Evolutionary conservation across 495 filamentous ascomycete species (phyloP).

Genomic region (Staphylotrichum longicolle): DNA sequence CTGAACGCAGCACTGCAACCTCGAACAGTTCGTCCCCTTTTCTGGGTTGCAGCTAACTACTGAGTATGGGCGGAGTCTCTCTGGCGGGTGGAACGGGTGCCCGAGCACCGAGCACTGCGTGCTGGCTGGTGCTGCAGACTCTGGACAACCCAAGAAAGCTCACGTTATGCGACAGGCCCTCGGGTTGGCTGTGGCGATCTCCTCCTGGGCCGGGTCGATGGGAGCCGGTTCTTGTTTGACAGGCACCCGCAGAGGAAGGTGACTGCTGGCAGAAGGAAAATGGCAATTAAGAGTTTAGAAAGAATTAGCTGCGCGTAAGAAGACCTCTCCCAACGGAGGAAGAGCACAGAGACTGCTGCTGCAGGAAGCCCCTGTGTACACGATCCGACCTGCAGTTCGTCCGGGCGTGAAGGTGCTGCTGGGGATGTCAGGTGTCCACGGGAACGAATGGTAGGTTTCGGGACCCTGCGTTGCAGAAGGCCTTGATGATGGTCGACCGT

Average conservation of each 20-base stretch:
- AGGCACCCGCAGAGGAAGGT: background rate
- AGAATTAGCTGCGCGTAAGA: background rate
- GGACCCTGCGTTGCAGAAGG: background rate
- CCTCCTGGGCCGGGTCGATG: background rate
- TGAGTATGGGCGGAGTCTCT: background rate
- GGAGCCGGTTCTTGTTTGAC: background rate
- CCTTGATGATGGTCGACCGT: slow-evolving; percentile 8
- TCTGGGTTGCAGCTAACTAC: background rate
- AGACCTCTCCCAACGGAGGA: background rate
- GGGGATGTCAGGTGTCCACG: slow-evolving; percentile 12
- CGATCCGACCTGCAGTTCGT: slow-evolving; percentile 18
- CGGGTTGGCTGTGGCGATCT: background rate
- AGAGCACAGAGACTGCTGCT: slow-evolving; percentile 8
- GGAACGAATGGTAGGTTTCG: slow-evolving; percentile 5
- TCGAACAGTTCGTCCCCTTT: background rate
- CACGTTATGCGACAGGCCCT: background rate
- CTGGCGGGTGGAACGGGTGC: background rate
- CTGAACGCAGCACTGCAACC: slow-evolving; percentile 20
- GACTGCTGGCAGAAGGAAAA: background rate
- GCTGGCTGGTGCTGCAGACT: background rate
- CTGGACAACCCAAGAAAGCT: background rate
- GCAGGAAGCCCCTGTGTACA: slow-evolving; percentile 13
- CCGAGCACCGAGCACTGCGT: slow-evolving; percentile 4
- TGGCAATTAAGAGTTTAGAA: background rate
- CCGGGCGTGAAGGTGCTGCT: slow-evolving; percentile 7